A percentile compares a stretch with the other conserved stretches of the same genome.
Evolutionary conservation across 2,329 filamentous ascomycete species (phyloP).

Genomic region (Chaetomiaceae sp.): DNA sequence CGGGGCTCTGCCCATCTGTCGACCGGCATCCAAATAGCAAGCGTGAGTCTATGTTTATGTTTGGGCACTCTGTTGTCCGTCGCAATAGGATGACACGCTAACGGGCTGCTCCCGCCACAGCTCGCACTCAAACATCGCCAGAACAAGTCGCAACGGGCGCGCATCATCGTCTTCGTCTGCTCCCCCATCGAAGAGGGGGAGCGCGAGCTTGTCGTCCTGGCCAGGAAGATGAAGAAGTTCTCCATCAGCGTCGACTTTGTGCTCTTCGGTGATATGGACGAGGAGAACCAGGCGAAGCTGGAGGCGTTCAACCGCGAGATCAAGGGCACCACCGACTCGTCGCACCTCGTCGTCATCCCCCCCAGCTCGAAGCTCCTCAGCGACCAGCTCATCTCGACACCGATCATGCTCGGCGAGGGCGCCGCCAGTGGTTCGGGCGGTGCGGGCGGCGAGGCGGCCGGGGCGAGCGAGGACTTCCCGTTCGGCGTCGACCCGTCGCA

Average conservation of each 20-base stretch:
- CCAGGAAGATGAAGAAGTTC: slow-evolving; percentile 99
- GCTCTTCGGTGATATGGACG: slow-evolving; percentile 88
- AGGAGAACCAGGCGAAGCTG: slow-evolving; percentile 85
- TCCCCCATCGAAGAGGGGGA: slow-evolving; percentile 86
- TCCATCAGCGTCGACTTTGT: slow-evolving; percentile 92
- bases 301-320: slow-evolving; percentile 90
- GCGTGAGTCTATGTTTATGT: slow-evolving; percentile 65
- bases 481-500: slow-evolving; percentile 87
- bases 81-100: too few relatives aligned
- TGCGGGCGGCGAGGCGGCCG: slow-evolving; percentile 51
- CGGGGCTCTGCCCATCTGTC: slow-evolving; percentile 81
- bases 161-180: slow-evolving; percentile 96
- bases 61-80: too few relatives aligned
- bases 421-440: slow-evolving; percentile 53
- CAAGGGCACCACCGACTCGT: slow-evolving; percentile 78
- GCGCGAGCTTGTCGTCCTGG: slow-evolving; percentile 80
- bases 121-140: slow-evolving; percentile 95
- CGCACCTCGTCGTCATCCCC: slow-evolving; percentile 83
- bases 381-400: slow-evolving; percentile 83
- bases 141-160: slow-evolving; percentile 94
- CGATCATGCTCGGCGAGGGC: slow-evolving; percentile 82
- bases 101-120: slow-evolving; percentile 49
- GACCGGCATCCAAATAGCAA: slow-evolving; percentile 91
- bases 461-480: slow-evolving; percentile 63
- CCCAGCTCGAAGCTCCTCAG: slow-evolving; percentile 89